A percentile compares a stretch with the other conserved stretches of the same genome.
Conservation (phyloP, 495 filamentous ascomycete species). For the Neurospora sp. region DNA sequence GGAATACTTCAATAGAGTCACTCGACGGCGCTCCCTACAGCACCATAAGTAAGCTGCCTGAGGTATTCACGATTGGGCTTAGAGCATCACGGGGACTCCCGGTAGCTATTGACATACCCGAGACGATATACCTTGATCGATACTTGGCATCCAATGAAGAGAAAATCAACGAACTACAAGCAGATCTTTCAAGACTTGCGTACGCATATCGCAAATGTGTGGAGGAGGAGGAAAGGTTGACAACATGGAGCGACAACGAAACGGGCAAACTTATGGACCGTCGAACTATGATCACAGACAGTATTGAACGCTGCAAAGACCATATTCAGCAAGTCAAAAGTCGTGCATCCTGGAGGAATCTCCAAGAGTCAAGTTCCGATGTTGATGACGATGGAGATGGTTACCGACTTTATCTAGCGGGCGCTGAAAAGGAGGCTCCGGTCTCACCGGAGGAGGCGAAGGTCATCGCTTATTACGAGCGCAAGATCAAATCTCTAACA, state of each 20-base stretch:
- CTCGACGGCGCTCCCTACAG: conserved; percentile 11
- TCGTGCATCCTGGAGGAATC: conserved; percentile 25
- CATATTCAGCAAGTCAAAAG: conserved; percentile 11
- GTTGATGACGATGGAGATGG: conserved; percentile 35
- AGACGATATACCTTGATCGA: conserved; percentile 66
- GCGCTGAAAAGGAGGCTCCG: conserved; percentile 23
- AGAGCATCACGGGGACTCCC: conserved; percentile 27
- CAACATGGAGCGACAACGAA: conserved; percentile 7
- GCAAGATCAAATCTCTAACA: conserved; percentile 9
- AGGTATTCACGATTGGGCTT: conserved; percentile 58
- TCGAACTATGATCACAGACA: conserved; percentile 16
- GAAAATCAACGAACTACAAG: conserved; percentile 33
- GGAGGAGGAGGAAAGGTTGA: conserved; percentile 15
- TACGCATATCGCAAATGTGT: conserved; percentile 13
- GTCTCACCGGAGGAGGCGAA: conserved; percentile 26
- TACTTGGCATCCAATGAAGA: conserved; percentile 55
- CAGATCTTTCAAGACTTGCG: conserved; percentile 21
- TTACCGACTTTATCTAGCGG: conserved; percentile 41
- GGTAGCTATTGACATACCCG: conserved; percentile 53
- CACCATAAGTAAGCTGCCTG: conserved; percentile 44
- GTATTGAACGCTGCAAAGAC: conserved; percentile 13
- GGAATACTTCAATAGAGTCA: not conserved
- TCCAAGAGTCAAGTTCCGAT: conserved; percentile 36
- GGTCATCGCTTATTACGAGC: conserved; percentile 9
- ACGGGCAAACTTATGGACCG: conserved; percentile 26